A percentile compares a stretch with the other conserved stretches of the same genome.
Evolutionary conservation across 805 yeast genomes (phyloP).

Genomic region (Dipodascus geniculatus): DNA sequence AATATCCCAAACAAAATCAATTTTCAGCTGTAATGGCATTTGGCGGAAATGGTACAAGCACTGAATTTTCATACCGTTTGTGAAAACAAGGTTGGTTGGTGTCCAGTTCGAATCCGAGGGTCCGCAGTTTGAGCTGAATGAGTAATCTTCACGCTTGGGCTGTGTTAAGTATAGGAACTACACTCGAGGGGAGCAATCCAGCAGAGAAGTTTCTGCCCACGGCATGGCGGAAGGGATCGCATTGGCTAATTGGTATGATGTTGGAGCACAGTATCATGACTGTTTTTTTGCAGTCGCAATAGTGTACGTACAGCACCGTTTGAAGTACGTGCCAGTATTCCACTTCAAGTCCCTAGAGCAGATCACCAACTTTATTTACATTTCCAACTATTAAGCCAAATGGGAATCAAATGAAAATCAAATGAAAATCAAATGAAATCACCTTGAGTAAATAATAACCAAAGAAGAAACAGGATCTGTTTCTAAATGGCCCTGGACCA

Average conservation of each 20-base stretch:
- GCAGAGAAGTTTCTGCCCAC: slow-evolving; percentile 20
- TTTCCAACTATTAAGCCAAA: too few species aligned
- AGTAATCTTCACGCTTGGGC: slow-evolving; percentile 16
- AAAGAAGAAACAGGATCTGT: too few species aligned
- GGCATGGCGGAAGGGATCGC: slow-evolving; percentile 19
- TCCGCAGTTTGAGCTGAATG: slow-evolving; percentile 15
- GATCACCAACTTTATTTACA: too few species aligned
- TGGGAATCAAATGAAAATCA: too few species aligned
- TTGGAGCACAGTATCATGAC: background rate
- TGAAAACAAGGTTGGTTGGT: slow-evolving; percentile 9
- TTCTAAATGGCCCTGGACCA: too few species aligned
- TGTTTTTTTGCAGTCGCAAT: background rate
- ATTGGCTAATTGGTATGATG: background rate
- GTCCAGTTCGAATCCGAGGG: slow-evolving; percentile 24
- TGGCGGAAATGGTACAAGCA: slow-evolving; percentile 13
- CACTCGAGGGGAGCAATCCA: slow-evolving; percentile 23
- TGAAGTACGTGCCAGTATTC: too few species aligned
- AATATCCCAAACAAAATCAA: background rate
- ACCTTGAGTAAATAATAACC: too few species aligned
- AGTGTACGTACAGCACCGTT: too few species aligned
- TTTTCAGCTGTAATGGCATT: slow-evolving; percentile 17
- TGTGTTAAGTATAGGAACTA: slow-evolving; percentile 13
- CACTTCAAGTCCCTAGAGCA: too few species aligned
- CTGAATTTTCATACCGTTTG: slow-evolving; percentile 2
- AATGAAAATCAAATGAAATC: too few species aligned